Evolutionary conservation across 495 filamentous ascomycete genomes (phyloP).

Genomic region (Eremomyces bilateralis): DNA sequence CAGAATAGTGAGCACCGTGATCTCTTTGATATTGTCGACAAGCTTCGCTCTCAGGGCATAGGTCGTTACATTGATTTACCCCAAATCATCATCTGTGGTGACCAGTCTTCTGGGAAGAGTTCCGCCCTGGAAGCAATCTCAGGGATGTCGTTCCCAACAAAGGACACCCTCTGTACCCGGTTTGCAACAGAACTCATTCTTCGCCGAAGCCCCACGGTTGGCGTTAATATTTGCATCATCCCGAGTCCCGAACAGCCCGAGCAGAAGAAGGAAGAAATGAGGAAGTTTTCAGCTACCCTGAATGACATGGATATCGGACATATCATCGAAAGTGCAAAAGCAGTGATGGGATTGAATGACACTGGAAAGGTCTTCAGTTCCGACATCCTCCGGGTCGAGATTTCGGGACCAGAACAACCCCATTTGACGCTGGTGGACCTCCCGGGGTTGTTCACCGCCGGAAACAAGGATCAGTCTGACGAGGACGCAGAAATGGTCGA

Average conservation of each 20-base stretch:
- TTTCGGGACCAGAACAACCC: not conserved
- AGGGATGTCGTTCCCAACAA: constrained; percentile 19
- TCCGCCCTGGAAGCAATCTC: constrained; percentile 25
- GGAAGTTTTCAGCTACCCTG: no score
- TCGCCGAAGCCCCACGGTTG: constrained; percentile 19
- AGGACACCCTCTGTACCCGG: constrained; percentile 26
- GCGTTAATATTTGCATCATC: constrained; percentile 25
- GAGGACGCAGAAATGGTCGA: constrained; percentile 11
- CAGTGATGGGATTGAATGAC: not conserved
- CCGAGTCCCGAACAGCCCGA: no score
- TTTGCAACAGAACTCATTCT: constrained; percentile 37
- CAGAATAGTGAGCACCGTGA: no score
- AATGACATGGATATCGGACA: no score
- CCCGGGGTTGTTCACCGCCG: constrained; percentile 9
- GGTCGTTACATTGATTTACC: constrained; percentile 10
- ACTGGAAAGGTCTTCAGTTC: not conserved
- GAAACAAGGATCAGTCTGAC: constrained; percentile 6
- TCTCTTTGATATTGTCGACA: constrained; percentile 22
- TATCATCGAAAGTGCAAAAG: not conserved
- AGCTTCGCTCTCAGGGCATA: constrained; percentile 10
- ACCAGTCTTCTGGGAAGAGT: constrained; percentile 25
- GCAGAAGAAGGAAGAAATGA: no score
- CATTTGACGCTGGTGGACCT: not conserved
- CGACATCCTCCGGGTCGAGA: constrained; percentile 1
- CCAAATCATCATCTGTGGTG: constrained; percentile 13